Percentiles rank a stretch among this genome's conserved stretches.
Conservation (phyloP, 2,329 filamentous ascomycete species). For the Thelonectria rubi region DNA sequence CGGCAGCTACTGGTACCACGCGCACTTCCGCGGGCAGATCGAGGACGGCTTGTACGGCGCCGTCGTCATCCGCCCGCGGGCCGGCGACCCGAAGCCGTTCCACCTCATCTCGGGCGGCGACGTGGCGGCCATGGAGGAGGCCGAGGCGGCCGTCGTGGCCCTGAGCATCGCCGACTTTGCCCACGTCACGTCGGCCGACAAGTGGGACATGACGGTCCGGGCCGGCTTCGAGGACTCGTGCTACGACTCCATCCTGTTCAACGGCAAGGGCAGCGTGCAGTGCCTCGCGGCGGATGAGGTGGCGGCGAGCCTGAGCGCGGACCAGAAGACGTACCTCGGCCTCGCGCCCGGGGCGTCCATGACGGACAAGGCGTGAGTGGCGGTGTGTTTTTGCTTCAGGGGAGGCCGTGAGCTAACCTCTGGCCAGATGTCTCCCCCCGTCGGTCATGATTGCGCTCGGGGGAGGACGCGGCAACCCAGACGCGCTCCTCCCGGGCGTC, state of each 20-base stretch:
- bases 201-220: slow-evolving; percentile 53
- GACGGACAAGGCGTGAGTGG: slow-evolving; percentile 53
- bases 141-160: slow-evolving; percentile 57
- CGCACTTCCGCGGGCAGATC: slow-evolving; percentile 63
- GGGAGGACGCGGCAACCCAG: slow-evolving; percentile 44
- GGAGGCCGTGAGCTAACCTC: too few relatives aligned
- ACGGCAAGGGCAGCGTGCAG: slow-evolving; percentile 66
- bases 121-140: slow-evolving; percentile 56
- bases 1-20: slow-evolving; percentile 70
- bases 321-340: slow-evolving; percentile 45
- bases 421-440: slow-evolving; percentile 40
- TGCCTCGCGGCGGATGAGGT: slow-evolving; percentile 59
- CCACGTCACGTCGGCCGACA: slow-evolving; percentile 60
- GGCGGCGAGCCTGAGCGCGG: slow-evolving; percentile 46
- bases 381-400: too few relatives aligned
- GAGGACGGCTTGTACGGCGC: slow-evolving; percentile 69
- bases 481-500: slow-evolving; percentile 52
- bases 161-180: slow-evolving; percentile 66
- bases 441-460: slow-evolving; percentile 52
- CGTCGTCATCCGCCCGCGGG: slow-evolving; percentile 58
- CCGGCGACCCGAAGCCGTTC: slow-evolving; percentile 54
- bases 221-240: slow-evolving; percentile 62
- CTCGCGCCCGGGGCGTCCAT: slow-evolving; percentile 45
- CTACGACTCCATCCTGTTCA: slow-evolving; percentile 69
- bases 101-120: slow-evolving; percentile 52